Percentiles rank a stretch among this genome's conserved stretches.
phyloP scores from a whole-genome alignment of 2,329 filamentous ascomycete genomes.

The Fusarium avenaceum region DNA sequence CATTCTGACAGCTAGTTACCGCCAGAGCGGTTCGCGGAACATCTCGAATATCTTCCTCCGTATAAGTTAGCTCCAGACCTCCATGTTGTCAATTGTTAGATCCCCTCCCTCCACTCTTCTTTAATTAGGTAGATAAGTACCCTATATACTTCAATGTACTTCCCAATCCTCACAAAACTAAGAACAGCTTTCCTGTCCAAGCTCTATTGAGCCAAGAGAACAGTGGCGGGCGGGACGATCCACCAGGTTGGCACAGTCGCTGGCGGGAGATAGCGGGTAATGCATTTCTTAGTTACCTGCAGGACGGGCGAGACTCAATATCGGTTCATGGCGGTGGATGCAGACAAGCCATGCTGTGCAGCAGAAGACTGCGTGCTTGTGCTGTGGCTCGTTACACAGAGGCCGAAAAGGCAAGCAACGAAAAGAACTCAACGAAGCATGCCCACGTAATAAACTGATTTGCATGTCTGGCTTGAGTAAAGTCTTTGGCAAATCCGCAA shows the following conservation, averaged over 20 bases:
- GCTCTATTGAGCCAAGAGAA: conserved; percentile 41
- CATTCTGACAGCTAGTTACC: conserved; percentile 45
- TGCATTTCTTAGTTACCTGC: conserved; percentile 19
- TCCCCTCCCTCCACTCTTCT: conserved; percentile 20
- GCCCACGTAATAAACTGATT: background rate
- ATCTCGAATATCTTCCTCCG: conserved; percentile 25
- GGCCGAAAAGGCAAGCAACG: conserved; percentile 8
- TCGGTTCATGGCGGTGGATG: conserved; percentile 46
- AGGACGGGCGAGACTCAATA: conserved; percentile 40
- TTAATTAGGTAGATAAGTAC: background rate
- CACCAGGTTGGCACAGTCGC: conserved; percentile 43
- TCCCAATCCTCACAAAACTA: conserved; percentile 23
- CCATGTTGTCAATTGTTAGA: conserved; percentile 18
- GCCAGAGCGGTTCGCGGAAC: conserved; percentile 44
- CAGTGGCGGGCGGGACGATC: conserved; percentile 40
- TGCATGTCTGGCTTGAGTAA: background rate
- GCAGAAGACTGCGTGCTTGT: conserved; percentile 12
- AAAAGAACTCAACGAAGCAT: background rate
- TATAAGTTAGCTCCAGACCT: conserved; percentile 32
- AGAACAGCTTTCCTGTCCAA: conserved; percentile 33
- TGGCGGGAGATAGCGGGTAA: conserved; percentile 43
- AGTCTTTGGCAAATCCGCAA: conserved; percentile 3
- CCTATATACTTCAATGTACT: conserved; percentile 34
- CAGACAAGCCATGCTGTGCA: conserved; percentile 48
- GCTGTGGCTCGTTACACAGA: conserved; percentile 12